Percentiles rank a stretch among this genome's conserved stretches.
phyloP scores from a whole-genome alignment of 495 filamentous ascomycete genomes.

The Cenococcum geophilum region DNA sequence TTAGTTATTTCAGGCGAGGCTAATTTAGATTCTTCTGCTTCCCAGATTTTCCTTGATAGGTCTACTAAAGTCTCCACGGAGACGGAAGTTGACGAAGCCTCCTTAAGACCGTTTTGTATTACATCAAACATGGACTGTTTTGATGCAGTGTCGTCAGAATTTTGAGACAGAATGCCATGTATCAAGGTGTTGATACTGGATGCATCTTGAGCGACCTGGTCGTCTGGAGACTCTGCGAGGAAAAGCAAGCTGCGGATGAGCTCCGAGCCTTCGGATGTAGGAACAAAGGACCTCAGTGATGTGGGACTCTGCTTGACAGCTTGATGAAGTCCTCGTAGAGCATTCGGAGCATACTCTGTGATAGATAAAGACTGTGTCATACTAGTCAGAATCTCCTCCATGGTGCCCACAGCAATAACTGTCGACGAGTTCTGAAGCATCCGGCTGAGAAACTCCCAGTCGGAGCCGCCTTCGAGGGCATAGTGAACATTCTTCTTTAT shows the following conservation, averaged over 20 bases:
- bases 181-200: conserved; percentile 37
- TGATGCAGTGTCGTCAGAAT: conserved; percentile 8
- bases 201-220: conserved; percentile 49
- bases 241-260: conserved; percentile 52
- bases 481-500: conserved; percentile 18
- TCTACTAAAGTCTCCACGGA: conserved; percentile 46
- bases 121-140: conserved; percentile 42
- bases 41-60: conserved; percentile 49
- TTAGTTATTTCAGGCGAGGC: conserved; percentile 35
- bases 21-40: conserved; percentile 27
- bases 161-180: conserved; percentile 15
- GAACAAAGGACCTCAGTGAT: conserved; percentile 33
- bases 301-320: conserved; percentile 30
- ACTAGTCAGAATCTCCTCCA: conserved; percentile 29
- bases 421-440: conserved; percentile 24
- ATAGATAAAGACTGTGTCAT: conserved; percentile 38
- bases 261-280: conserved; percentile 43
- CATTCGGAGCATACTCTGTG: conserved; percentile 24
- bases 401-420: conserved; percentile 21
- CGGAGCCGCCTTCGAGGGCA: conserved; percentile 23
- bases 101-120: conserved; percentile 47
- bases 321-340: conserved; percentile 37
- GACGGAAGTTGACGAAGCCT: conserved; percentile 50
- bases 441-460: conserved; percentile 30
- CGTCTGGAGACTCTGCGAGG: conserved; percentile 51